A percentile compares a stretch with the other conserved stretches of the same genome.
These are phyloP conservation scores for Globisporangium alternatum DNA, from an alignment of 352 stramenopile genomes.

Conservation along the genomic window DNA sequence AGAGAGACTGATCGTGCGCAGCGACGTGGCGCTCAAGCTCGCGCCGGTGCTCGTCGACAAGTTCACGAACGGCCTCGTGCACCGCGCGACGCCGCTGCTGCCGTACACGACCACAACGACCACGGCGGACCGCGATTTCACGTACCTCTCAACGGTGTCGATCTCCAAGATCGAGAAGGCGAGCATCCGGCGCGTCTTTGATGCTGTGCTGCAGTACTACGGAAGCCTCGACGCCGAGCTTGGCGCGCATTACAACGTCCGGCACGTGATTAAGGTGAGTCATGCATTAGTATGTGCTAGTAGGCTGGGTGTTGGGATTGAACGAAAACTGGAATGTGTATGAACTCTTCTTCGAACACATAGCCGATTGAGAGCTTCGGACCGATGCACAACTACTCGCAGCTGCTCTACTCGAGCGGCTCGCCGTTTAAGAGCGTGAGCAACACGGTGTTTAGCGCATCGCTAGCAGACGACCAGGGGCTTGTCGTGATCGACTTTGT, in stretches of 20 bases:
- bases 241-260: slow-evolving; percentile 24
- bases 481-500: slow-evolving; percentile 49
- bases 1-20: slow-evolving; percentile 33
- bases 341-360: neutral
- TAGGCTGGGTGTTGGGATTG: neutral
- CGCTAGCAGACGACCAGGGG: slow-evolving; percentile 18
- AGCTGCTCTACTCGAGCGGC: slow-evolving; percentile 38
- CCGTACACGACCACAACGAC: slow-evolving; percentile 51
- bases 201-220: slow-evolving; percentile 38
- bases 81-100: slow-evolving; percentile 21
- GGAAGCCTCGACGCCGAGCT: slow-evolving; percentile 30
- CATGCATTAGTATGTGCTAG: neutral
- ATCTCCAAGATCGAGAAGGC: slow-evolving; percentile 33
- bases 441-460: slow-evolving; percentile 33
- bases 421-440: slow-evolving; percentile 29
- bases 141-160: slow-evolving; percentile 42
- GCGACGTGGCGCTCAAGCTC: slow-evolving; percentile 28
- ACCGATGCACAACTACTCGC: slow-evolving; percentile 28
- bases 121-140: slow-evolving; percentile 38
- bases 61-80: slow-evolving; percentile 30
- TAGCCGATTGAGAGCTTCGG: slow-evolving; percentile 30
- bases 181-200: slow-evolving; percentile 31
- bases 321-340: neutral
- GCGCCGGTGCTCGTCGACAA: slow-evolving; percentile 32
- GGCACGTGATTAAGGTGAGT: slow-evolving; percentile 17